phyloP scores from a whole-genome alignment of 768 basidiomycete genomes.

The Antrodiella citrinella region DNA sequence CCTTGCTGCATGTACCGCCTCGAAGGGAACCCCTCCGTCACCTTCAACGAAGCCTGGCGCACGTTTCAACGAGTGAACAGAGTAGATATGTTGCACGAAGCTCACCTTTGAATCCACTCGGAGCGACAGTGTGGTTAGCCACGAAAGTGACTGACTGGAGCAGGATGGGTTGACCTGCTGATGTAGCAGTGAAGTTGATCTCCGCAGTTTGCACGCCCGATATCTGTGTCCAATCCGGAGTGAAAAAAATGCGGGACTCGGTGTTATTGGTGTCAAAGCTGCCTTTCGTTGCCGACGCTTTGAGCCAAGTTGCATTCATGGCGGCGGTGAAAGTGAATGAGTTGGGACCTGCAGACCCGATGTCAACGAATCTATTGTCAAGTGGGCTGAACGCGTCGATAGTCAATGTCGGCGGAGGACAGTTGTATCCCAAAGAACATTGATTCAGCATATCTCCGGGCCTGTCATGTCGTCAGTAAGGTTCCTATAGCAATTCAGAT shows the following conservation, averaged over 20 bases:
- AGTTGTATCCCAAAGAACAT: constrained; percentile 41
- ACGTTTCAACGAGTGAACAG: too few relatives aligned
- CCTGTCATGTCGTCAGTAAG: constrained; percentile 24
- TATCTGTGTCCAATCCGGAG: constrained; percentile 51
- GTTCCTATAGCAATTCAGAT: background rate
- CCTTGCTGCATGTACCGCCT: constrained; percentile 49
- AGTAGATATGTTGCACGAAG: too few relatives aligned
- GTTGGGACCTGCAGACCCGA: constrained; percentile 50
- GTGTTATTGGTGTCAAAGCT: constrained; percentile 37
- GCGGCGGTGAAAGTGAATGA: constrained; percentile 48
- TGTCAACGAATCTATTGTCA: constrained; percentile 47
- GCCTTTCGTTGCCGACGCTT: constrained; percentile 37
- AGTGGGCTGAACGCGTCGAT: constrained; percentile 53
- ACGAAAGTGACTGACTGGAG: constrained; percentile 19
- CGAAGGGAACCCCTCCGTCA: constrained; percentile 54
- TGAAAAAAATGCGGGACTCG: constrained; percentile 46
- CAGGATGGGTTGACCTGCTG: constrained; percentile 30
- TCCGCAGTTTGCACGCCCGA: constrained; percentile 29
- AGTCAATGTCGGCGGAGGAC: constrained; percentile 39
- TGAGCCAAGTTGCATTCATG: constrained; percentile 46
- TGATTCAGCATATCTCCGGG: constrained; percentile 61
- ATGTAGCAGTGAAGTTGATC: constrained; percentile 40
- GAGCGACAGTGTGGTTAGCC: constrained; percentile 26
- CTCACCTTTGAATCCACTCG: constrained; percentile 41
- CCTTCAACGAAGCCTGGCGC: constrained; percentile 48